Evolutionary conservation across 257 asterid genomes (phyloP), one percentile per base, ranked within the genome.

Genomic region (Plantago major): DNA sequence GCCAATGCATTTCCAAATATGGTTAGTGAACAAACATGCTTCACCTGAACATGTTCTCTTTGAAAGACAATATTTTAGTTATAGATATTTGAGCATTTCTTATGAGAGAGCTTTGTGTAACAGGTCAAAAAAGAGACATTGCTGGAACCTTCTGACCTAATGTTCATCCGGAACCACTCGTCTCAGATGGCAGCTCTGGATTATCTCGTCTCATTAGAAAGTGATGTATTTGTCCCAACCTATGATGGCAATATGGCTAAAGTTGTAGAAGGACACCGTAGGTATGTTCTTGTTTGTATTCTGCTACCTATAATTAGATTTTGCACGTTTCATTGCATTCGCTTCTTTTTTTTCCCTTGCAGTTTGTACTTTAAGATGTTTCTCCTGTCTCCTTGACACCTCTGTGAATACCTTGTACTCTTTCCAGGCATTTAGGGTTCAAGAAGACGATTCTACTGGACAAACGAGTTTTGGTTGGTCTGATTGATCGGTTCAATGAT

Each of bases 111-210:
- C 46, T 60, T 71, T 60, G 56, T 45, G 37, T 49, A 48, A 50
- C 51, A 81, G 86, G 86, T 81, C 6, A 74, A 68, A 61, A 81
- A 81, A 71, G 86, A 77, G 73, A 64, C 75, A 2, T 72, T 81
- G 67, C 57, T 81, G 37, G 79, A 72, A 13, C 76, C 79, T 44
- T 74, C 77, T 5, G 79, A 77, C 38, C 53, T 77, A 5, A 33
- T 33, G 47, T 81, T 66, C 64, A 67, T 81, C 71, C 44, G 19
- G 61, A 69, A 74, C 63, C 86, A 72, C 53, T 74, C 77, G 1
- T 77, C 86, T 58, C 86, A 81, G 66, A 81, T 81, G 86, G 86
- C 86, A 0, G 86, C 86, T 66, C 56, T 81, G 61, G 86, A 77
- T 62, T 81, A 81, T 65, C 76, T 81, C 2, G 81, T 77, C 67